These are phyloP conservation scores for Rugosomyces carneus DNA, from an alignment of 1,284 basidiomycete genomes.

Conservation along the genomic window DNA sequence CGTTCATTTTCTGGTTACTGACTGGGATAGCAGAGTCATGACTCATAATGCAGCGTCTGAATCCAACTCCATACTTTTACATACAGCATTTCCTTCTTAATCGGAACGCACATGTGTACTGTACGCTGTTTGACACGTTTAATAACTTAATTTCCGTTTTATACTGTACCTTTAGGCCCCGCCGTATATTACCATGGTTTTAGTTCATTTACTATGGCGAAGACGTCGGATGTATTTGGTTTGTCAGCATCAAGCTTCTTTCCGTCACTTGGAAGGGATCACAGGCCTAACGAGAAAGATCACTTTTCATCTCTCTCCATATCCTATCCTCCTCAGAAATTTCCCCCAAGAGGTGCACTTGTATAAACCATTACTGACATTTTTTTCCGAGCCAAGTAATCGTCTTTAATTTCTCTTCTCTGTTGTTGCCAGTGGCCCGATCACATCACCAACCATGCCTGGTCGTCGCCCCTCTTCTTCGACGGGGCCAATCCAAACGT, in stretches of 20 bases:
- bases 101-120: too few species aligned
- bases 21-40: too few species aligned
- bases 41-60: too few species aligned
- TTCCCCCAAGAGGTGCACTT: constrained; percentile 10
- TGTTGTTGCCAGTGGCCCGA: constrained; percentile 5
- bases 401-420: constrained; percentile 1
- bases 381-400: not conserved
- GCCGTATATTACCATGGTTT: not conserved
- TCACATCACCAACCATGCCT: constrained; percentile 23
- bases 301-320: constrained; percentile 9
- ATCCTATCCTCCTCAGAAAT: constrained; percentile 8
- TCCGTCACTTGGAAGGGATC: constrained; percentile 13
- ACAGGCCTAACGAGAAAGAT: constrained; percentile 9
- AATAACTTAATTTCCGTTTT: not conserved
- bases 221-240: constrained; percentile 11
- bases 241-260: constrained; percentile 19
- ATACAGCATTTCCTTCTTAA: too few species aligned
- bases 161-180: not conserved
- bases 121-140: too few species aligned
- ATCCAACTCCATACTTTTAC: too few species aligned
- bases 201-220: not conserved
- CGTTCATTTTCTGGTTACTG: too few species aligned
- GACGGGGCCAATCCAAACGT: constrained; percentile 19
- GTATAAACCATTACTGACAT: constrained; percentile 6
- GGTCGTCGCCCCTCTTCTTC: constrained; percentile 32